Percentiles rank a stretch among this genome's conserved stretches.
Conservation (phyloP, 768 basidiomycete species). For the Tricholomella constricta region DNA sequence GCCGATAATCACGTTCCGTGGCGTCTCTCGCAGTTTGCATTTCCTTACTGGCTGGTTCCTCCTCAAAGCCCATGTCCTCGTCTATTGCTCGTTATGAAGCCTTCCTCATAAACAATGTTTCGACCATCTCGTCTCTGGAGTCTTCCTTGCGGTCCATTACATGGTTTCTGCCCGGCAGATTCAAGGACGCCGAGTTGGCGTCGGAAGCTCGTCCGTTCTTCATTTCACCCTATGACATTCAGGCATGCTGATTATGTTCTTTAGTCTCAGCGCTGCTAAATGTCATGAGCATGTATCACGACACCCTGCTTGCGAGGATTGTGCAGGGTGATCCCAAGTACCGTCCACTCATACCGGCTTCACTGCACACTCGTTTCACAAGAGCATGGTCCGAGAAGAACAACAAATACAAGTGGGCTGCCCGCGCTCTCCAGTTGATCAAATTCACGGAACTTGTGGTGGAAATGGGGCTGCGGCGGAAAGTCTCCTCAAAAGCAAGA, state of each 20-base stretch:
- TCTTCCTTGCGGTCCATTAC: constrained; percentile 86
- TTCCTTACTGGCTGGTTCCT: constrained; percentile 6
- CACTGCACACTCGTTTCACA: constrained; percentile 87
- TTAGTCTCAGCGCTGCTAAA: constrained; percentile 88
- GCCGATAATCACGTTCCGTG: constrained; percentile 22
- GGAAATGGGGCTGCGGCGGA: constrained; percentile 86
- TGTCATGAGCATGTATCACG: constrained; percentile 91
- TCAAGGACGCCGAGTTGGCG: constrained; percentile 96
- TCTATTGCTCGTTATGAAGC: constrained; percentile 75
- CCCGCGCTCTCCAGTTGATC: constrained; percentile 73
- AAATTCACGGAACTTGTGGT: constrained; percentile 81
- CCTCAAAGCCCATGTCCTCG: constrained; percentile 51
- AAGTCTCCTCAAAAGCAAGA: constrained; percentile 58
- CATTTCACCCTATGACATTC: constrained; percentile 3
- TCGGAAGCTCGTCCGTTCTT: constrained; percentile 85
- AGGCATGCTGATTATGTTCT: constrained; percentile 16
- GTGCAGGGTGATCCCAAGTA: constrained; percentile 66
- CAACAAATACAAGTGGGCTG: constrained; percentile 73
- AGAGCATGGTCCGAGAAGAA: constrained; percentile 80
- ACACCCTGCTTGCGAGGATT: constrained; percentile 79
- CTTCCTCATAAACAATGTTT: constrained; percentile 83
- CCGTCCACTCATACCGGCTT: constrained; percentile 73
- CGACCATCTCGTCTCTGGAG: constrained; percentile 86
- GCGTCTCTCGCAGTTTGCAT: background rate
- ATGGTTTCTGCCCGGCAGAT: constrained; percentile 95